Evolutionary conservation across 306 rosid genomes (phyloP).

Genomic region (Pyrus bretschneideri): DNA sequence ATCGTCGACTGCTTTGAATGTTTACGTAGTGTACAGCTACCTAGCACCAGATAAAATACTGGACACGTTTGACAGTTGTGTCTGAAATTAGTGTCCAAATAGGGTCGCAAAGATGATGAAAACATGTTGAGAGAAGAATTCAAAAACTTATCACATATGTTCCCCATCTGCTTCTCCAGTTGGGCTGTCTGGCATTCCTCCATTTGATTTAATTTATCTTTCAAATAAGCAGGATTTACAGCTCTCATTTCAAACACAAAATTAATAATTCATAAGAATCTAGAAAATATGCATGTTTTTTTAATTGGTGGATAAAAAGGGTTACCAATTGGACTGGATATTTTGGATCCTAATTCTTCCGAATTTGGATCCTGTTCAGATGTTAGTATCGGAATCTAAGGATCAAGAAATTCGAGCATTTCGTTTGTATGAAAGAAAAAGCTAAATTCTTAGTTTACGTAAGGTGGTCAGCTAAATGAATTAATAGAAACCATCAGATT

Average conservation of each 20-base stretch:
- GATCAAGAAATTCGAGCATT: no score
- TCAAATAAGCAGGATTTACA: constrained; percentile 7
- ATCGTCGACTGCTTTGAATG: no score
- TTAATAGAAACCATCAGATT: no score
- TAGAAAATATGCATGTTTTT: background rate
- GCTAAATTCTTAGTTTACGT: no score
- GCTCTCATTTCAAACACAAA: background rate
- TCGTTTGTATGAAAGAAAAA: no score
- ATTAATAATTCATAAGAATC: background rate
- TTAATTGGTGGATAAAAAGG: background rate
- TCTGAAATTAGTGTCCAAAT: background rate
- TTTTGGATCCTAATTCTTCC: no score
- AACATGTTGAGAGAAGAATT: background rate
- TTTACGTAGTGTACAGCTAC: no score
- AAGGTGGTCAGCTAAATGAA: no score
- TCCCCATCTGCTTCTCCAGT: background rate
- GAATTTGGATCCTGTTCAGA: no score
- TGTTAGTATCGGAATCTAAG: no score
- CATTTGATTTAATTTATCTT: background rate
- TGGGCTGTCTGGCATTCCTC: constrained; percentile 1
- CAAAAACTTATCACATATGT: constrained; percentile 7
- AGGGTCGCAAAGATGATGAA: background rate
- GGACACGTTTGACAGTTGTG: background rate
- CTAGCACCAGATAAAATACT: no score
- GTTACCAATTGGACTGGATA: background rate